These are phyloP conservation scores for Diplodia sapinea DNA, from an alignment of 2,329 filamentous ascomycete species.

Conservation along the genomic window DNA sequence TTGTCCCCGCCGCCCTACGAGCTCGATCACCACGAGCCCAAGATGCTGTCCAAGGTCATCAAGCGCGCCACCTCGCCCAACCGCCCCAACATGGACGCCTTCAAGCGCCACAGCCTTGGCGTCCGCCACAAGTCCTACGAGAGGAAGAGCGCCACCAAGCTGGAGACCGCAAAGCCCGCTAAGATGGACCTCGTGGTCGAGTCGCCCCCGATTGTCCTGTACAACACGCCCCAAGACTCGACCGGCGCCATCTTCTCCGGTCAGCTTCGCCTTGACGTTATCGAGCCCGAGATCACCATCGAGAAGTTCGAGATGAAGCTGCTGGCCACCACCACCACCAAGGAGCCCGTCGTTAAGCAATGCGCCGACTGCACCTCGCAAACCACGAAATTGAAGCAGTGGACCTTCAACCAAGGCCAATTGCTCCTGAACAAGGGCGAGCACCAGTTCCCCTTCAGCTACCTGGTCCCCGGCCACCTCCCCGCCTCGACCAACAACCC, in stretches of 20 bases:
- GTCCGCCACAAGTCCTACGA: constrained; percentile 38
- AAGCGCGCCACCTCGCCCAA: constrained; percentile 30
- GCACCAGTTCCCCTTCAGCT: constrained; percentile 88
- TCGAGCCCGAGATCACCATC: constrained; percentile 68
- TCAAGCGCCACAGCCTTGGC: constrained; percentile 46
- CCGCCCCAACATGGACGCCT: constrained; percentile 43
- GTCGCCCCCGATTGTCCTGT: constrained; percentile 84
- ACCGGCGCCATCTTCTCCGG: constrained; percentile 86
- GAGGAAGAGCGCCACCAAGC: constrained; percentile 44
- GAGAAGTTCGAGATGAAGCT: constrained; percentile 76
- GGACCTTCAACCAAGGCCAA: constrained; percentile 70
- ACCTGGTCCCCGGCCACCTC: constrained; percentile 82
- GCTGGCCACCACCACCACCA: constrained; percentile 72
- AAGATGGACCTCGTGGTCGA: constrained; percentile 72
- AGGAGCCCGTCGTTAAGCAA: constrained; percentile 79
- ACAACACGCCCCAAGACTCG: constrained; percentile 75
- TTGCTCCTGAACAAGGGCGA: constrained; percentile 58
- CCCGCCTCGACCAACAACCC: constrained; percentile 80
- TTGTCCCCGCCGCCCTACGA: constrained; percentile 30
- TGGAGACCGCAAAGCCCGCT: constrained; percentile 52
- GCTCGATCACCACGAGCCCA: constrained; percentile 16
- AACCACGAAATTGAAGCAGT: constrained; percentile 75
- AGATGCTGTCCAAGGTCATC: constrained; percentile 29
- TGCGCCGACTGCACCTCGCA: constrained; percentile 78
- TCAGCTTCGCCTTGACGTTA: constrained; percentile 75